A percentile compares a stretch with the other conserved stretches of the same genome.
Conservation (phyloP, 768 basidiomycete genomes). For the Lepiota venenata region DNA sequence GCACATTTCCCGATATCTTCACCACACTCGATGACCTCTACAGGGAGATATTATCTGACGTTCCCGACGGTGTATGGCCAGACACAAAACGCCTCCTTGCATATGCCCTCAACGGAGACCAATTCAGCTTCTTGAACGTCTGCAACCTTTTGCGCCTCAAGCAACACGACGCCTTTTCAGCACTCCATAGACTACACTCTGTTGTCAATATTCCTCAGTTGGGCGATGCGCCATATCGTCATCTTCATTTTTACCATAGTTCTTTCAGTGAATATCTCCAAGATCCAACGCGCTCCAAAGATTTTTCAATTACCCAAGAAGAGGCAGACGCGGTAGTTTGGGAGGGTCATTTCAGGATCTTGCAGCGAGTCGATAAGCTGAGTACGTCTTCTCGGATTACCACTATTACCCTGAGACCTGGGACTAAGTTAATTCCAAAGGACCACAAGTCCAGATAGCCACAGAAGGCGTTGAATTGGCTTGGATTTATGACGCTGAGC, state of each 20-base stretch:
- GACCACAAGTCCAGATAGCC: no score
- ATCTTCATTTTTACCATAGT: not conserved
- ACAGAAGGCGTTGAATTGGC: no score
- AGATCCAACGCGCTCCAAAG: not conserved
- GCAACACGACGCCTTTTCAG: not conserved
- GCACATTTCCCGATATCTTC: not conserved
- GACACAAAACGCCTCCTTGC: not conserved
- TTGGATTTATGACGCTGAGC: no score
- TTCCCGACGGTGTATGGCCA: not conserved
- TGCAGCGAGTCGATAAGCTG: not conserved
- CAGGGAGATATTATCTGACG: not conserved
- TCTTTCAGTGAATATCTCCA: slow-evolving; percentile 1
- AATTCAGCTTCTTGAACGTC: not conserved
- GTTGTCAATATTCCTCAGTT: not conserved
- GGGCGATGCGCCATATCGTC: not conserved
- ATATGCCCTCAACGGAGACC: not conserved
- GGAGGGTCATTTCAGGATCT: not conserved
- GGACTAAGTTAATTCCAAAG: no score
- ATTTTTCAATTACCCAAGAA: not conserved
- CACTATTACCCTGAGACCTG: no score
- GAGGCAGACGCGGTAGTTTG: not conserved
- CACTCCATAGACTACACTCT: not conserved
- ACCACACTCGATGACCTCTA: not conserved
- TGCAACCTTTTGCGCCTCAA: not conserved
- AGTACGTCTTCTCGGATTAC: not conserved